Conservation (phyloP, 106 monocot genomes). For the Xerophyta viscosa region DNA sequence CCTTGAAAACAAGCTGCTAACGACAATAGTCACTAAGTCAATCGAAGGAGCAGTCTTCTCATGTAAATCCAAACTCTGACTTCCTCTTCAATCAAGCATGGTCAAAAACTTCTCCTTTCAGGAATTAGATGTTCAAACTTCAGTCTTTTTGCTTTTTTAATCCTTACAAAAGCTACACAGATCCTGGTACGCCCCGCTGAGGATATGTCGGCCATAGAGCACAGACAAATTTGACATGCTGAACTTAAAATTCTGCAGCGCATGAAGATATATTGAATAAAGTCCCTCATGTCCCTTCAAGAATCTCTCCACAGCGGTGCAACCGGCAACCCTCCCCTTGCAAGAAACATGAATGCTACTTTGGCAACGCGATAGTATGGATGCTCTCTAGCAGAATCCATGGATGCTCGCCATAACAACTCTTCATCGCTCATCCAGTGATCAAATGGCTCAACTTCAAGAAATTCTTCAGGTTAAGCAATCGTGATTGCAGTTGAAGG, state of each 20-base stretch:
- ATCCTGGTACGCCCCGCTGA: slow-evolving; percentile 17
- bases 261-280: slow-evolving; percentile 9
- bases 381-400: slow-evolving; percentile 2
- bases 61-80: no score
- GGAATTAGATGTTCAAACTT: no score
- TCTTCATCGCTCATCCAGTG: slow-evolving; percentile 7
- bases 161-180: not conserved
- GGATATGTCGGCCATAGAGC: slow-evolving; percentile 16
- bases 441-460: not conserved
- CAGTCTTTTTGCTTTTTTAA: no score
- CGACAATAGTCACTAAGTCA: no score
- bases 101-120: no score
- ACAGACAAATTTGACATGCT: slow-evolving; percentile 1
- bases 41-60: no score
- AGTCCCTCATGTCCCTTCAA: slow-evolving; percentile 10
- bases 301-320: slow-evolving; percentile 12
- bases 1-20: no score
- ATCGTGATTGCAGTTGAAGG: not conserved
- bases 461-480: slow-evolving; percentile 5
- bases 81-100: no score
- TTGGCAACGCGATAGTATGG: slow-evolving; percentile 6
- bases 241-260: slow-evolving; percentile 2
- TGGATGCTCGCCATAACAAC: slow-evolving; percentile 8
- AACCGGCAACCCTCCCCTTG: slow-evolving; percentile 5
- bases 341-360: slow-evolving; percentile 14